phyloP scores from a whole-genome alignment of 2,329 filamentous ascomycete genomes.

The Pseudocercospora fuligena region DNA sequence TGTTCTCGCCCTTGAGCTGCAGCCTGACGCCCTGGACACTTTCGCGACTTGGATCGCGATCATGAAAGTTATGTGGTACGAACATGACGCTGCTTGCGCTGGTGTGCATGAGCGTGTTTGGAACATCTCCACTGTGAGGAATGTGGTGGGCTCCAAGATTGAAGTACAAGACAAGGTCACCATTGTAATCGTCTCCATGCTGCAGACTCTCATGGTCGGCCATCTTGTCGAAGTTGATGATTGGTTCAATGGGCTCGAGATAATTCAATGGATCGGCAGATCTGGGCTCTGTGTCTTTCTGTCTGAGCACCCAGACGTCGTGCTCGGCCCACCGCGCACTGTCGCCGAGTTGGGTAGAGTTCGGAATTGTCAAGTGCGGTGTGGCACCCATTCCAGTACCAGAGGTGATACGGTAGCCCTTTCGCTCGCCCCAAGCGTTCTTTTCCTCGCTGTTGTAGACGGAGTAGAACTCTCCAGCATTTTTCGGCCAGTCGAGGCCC shows the following conservation, averaged over 20 bases:
- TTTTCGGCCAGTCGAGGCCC: slow-evolving; percentile 44
- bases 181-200: slow-evolving; percentile 41
- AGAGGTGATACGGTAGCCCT: slow-evolving; percentile 51
- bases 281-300: slow-evolving; percentile 59
- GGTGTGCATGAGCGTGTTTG: slow-evolving; percentile 41
- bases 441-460: slow-evolving; percentile 44
- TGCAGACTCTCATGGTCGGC: slow-evolving; percentile 54
- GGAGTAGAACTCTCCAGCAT: slow-evolving; percentile 47
- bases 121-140: slow-evolving; percentile 39
- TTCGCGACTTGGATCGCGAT: slow-evolving; percentile 36
- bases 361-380: slow-evolving; percentile 54
- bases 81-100: slow-evolving; percentile 39
- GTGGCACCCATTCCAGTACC: slow-evolving; percentile 43
- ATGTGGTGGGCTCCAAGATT: slow-evolving; percentile 60
- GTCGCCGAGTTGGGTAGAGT: slow-evolving; percentile 54
- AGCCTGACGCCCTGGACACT: slow-evolving; percentile 39
- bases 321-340: slow-evolving; percentile 56
- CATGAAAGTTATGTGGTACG: slow-evolving; percentile 40
- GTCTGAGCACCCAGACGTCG: slow-evolving; percentile 57
- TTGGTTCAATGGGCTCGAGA: slow-evolving; percentile 53
- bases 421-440: slow-evolving; percentile 50
- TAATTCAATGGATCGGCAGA: slow-evolving; percentile 54
- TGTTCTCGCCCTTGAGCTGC: slow-evolving; percentile 34
- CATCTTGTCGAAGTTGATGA: slow-evolving; percentile 58
- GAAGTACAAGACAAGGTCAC: slow-evolving; percentile 53